phyloP scores from a whole-genome alignment of 2,329 filamentous ascomycete species.

The Diaporthe citrichinensis region DNA sequence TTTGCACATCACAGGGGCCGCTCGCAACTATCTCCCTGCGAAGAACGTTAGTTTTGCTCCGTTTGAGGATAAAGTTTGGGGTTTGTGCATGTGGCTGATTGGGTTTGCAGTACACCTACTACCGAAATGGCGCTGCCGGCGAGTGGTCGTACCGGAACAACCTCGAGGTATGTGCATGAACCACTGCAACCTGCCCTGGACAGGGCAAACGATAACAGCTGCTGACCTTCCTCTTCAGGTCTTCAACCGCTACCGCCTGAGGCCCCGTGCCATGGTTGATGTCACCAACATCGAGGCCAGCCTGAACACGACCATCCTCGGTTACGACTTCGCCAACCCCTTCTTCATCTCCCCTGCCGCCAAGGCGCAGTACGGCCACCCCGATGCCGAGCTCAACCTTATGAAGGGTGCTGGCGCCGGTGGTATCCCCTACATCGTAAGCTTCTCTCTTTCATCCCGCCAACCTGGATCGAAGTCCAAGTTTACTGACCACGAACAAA shows the following conservation, averaged over 20 bases:
- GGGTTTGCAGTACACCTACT: constrained; percentile 63
- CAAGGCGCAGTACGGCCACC: constrained; percentile 59
- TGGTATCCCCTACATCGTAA: constrained; percentile 65
- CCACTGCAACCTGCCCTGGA: not conserved
- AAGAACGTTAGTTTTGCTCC: constrained; percentile 47
- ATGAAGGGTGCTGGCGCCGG: constrained; percentile 63
- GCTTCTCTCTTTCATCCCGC: not conserved
- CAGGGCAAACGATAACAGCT: not conserved
- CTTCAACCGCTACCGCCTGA: constrained; percentile 63
- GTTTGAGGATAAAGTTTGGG: not conserved
- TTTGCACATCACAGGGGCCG: constrained; percentile 50
- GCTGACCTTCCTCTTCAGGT: constrained; percentile 44
- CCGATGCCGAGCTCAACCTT: constrained; percentile 63
- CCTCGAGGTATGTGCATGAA: constrained; percentile 55
- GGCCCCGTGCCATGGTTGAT: constrained; percentile 65
- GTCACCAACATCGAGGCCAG: constrained; percentile 59
- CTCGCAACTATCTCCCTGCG: constrained; percentile 61
- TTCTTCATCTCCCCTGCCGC: constrained; percentile 69
- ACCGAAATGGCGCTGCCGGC: constrained; percentile 68
- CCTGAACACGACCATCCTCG: constrained; percentile 63
- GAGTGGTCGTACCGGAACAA: constrained; percentile 72
- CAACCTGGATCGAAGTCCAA: not conserved
- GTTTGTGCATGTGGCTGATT: constrained; percentile 11
- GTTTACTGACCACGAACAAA: not conserved
- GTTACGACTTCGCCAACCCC: constrained; percentile 67